Percentiles rank a stretch among this genome's conserved stretches.
These are phyloP conservation scores for Rhodotorula sp. DNA, from an alignment of 1,284 basidiomycete species.

Conservation along the genomic window DNA sequence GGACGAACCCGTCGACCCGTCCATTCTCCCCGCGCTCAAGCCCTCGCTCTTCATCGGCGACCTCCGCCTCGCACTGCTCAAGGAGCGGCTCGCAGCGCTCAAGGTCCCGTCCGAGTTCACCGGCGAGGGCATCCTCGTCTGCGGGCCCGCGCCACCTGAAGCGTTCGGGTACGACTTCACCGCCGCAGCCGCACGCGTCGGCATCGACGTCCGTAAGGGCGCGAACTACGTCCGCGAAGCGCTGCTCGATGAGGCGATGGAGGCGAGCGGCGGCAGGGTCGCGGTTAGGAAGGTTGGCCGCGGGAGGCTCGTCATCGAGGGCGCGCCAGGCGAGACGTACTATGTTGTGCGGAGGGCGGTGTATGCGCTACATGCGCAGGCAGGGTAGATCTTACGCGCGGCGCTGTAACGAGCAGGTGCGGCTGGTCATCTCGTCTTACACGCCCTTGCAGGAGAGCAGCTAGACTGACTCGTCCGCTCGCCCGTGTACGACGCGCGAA, in stretches of 20 bases:
- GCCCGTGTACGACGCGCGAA: background rate
- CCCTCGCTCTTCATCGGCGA: conserved; percentile 94
- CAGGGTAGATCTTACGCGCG: conserved; percentile 15
- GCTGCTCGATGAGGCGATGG: conserved; percentile 45
- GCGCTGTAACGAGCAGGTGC: background rate
- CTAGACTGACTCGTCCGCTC: background rate
- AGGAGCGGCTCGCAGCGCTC: conserved; percentile 69
- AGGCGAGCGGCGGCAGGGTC: conserved; percentile 67
- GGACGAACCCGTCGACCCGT: background rate
- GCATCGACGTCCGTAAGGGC: conserved; percentile 19
- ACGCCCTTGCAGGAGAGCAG: too few species aligned
- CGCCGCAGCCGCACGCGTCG: conserved; percentile 5
- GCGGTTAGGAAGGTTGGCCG: conserved; percentile 82
- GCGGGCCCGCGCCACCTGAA: conserved; percentile 58
- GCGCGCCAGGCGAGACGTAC: conserved; percentile 82
- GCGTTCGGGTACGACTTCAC: conserved; percentile 26
- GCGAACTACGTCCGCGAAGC: conserved; percentile 54
- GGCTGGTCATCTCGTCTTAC: background rate
- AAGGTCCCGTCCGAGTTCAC: conserved; percentile 86
- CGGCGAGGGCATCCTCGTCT: conserved; percentile 92
- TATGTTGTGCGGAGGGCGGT: conserved; percentile 82
- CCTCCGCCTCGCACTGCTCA: conserved; percentile 82
- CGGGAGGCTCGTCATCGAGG: conserved; percentile 83
- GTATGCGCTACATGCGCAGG: conserved; percentile 75
- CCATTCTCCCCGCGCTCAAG: conserved; percentile 63